phyloP scores from a whole-genome alignment of 2,329 filamentous ascomycete genomes.

The Arthrobotrys musiformis region DNA sequence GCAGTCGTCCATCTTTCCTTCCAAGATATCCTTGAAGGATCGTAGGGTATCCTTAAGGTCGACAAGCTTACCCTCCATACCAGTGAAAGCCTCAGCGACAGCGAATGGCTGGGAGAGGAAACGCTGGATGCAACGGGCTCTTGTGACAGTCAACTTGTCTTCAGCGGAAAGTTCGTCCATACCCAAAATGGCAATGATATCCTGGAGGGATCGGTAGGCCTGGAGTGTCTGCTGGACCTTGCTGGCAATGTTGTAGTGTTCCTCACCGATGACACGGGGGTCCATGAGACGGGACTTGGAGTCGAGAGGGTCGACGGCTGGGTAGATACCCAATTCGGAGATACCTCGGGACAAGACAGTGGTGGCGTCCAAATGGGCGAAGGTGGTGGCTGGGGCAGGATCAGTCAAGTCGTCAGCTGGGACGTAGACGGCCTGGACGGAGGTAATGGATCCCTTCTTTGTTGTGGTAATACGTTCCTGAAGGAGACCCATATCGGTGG shows the following conservation, averaged over 20 bases:
- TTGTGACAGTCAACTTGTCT: slow-evolving; percentile 99
- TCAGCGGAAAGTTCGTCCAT: slow-evolving; percentile 99
- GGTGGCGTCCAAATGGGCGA: slow-evolving; percentile 99
- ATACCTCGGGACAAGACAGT: slow-evolving; percentile 99
- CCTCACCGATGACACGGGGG: slow-evolving; percentile 96
- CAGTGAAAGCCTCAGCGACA: slow-evolving; percentile 75
- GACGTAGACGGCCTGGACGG: slow-evolving; percentile 99
- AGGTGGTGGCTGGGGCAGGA: slow-evolving; percentile 98
- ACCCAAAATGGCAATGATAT: slow-evolving; percentile 99
- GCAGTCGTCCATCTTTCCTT: slow-evolving; percentile 93
- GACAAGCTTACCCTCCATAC: slow-evolving; percentile 96
- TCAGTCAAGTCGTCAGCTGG: slow-evolving; percentile 99
- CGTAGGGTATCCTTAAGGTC: slow-evolving; percentile 98
- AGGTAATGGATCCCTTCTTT: slow-evolving; percentile 99
- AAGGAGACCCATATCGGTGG: slow-evolving; percentile 99
- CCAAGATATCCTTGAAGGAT: slow-evolving; percentile 97
- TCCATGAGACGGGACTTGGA: slow-evolving; percentile 99
- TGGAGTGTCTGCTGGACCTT: slow-evolving; percentile 99
- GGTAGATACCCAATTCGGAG: slow-evolving; percentile 99
- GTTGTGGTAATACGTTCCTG: slow-evolving; percentile 99
- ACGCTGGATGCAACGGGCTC: slow-evolving; percentile 99
- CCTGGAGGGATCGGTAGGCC: slow-evolving; percentile 99
- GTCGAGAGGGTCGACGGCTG: slow-evolving; percentile 98
- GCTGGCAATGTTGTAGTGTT: slow-evolving; percentile 95
- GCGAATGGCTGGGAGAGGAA: slow-evolving; percentile 99